Evolutionary conservation across 176 grass and related monocot genomes (phyloP).

Genomic region (Ampelocalamus luodianensis): DNA sequence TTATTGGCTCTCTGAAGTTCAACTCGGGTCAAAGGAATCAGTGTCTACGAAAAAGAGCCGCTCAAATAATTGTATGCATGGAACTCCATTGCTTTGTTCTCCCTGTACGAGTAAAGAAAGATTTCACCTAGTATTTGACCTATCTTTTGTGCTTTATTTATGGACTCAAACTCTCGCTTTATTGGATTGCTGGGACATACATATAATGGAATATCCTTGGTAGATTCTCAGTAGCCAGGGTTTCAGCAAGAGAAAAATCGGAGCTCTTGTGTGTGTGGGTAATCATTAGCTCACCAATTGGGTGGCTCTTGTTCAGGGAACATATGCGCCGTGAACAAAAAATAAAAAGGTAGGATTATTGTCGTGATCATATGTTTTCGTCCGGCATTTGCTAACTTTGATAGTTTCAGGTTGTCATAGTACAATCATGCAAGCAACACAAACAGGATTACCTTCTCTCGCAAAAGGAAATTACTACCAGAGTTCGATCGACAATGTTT

Average conservation of each 20-base stretch:
- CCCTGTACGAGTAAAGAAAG: not conserved
- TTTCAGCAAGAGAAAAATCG: not conserved
- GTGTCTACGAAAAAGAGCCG: not conserved
- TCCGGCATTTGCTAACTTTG: not conserved
- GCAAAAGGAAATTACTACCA: too few species aligned
- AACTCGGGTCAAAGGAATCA: not conserved
- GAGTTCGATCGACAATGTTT: too few species aligned
- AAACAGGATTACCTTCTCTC: too few species aligned
- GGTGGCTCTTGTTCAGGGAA: slow-evolving; percentile 45
- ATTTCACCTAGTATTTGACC: slow-evolving; percentile 5
- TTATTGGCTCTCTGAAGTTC: not conserved
- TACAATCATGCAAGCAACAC: not conserved
- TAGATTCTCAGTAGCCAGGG: not conserved
- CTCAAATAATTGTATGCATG: not conserved
- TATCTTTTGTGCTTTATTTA: not conserved
- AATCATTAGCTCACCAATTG: slow-evolving; percentile 42
- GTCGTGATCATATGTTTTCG: not conserved
- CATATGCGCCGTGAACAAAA: slow-evolving; percentile 29
- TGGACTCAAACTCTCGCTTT: not conserved
- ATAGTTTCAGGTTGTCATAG: not conserved
- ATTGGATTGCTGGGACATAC: not conserved
- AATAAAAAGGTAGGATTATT: not conserved
- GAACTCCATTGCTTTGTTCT: slow-evolving; percentile 21
- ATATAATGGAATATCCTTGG: slow-evolving; percentile 13
- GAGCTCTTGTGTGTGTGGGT: not conserved